A percentile compares a stretch with the other conserved stretches of the same genome.
These are phyloP conservation scores for Globisporangium perplexum DNA, from an alignment of 352 stramenopile species.

Conservation along the genomic window DNA sequence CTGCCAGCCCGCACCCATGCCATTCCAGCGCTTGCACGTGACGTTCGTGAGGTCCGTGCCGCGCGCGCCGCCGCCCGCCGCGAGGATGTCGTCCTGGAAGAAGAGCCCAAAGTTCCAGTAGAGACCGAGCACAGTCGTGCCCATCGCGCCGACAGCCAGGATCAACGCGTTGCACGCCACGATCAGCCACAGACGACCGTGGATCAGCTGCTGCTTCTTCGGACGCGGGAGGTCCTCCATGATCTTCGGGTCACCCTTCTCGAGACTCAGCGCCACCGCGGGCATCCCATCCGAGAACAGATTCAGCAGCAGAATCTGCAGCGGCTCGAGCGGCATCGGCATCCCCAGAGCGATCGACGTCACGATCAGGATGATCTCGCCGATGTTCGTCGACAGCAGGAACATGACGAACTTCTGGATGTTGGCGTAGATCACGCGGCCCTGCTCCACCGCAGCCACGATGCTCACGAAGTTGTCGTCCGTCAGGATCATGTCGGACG, in stretches of 20 bases:
- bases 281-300: slow-evolving; percentile 96
- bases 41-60: slow-evolving; percentile 49
- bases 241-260: slow-evolving; percentile 59
- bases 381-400: slow-evolving; percentile 96
- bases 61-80: slow-evolving; percentile 28
- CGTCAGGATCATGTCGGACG: slow-evolving; percentile 97
- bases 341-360: slow-evolving; percentile 49
- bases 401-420: slow-evolving; percentile 99
- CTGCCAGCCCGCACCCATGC: slow-evolving; percentile 39
- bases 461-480: slow-evolving; percentile 99
- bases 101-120: slow-evolving; percentile 71
- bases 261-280: slow-evolving; percentile 62
- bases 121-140: slow-evolving; percentile 48
- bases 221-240: slow-evolving; percentile 58
- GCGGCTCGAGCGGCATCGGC: slow-evolving; percentile 88
- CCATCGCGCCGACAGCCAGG: slow-evolving; percentile 34
- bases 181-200: slow-evolving; percentile 61
- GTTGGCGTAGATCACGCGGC: slow-evolving; percentile 96
- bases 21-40: slow-evolving; percentile 50
- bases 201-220: slow-evolving; percentile 48
- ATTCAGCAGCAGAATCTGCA: slow-evolving; percentile 99
- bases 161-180: slow-evolving; percentile 52
- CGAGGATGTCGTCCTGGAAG: slow-evolving; percentile 46
- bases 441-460: slow-evolving; percentile 94
- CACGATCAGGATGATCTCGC: slow-evolving; percentile 89